Conservation (phyloP, 148 eudicot species). For the Talinum fruticosum region DNA sequence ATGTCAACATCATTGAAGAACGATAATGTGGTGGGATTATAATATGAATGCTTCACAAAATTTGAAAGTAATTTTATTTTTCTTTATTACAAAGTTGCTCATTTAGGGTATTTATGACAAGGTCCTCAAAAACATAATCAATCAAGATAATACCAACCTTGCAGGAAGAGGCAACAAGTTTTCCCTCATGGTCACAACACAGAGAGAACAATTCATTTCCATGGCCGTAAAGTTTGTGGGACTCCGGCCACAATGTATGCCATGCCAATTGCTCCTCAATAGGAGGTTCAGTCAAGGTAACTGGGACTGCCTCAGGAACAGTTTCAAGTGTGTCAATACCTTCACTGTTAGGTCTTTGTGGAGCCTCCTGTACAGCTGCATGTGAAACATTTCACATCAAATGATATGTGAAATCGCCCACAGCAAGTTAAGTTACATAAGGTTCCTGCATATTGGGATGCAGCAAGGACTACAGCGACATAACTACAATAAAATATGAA, state of each 20-base stretch:
- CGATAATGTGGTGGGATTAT: neutral
- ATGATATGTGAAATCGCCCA: neutral
- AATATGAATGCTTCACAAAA: neutral
- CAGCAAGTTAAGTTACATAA: neutral
- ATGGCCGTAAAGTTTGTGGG: constrained; percentile 95
- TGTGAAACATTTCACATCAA: constrained; percentile 14
- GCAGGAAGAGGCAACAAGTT: constrained; percentile 90
- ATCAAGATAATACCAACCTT: constrained; percentile 50
- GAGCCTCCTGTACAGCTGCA: constrained; percentile 50
- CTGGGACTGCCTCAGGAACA: constrained; percentile 91
- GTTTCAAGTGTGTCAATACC: constrained; percentile 80
- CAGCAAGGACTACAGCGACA: neutral
- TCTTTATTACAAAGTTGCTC: neutral
- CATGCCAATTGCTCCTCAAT: constrained; percentile 93
- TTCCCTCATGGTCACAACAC: constrained; percentile 78
- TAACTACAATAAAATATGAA: neutral
- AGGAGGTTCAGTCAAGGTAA: constrained; percentile 82
- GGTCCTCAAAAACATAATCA: neutral
- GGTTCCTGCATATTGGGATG: neutral
- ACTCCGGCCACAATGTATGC: constrained; percentile 95
- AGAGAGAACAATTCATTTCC: constrained; percentile 90
- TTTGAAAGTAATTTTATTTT: neutral
- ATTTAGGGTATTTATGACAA: neutral
- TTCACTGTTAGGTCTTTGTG: constrained; percentile 51
- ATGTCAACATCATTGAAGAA: neutral